Evolutionary conservation across 2,329 filamentous ascomycete species (phyloP), one percentile per base, ranked within the genome.

Genomic region (Cladosporium sp.): DNA sequence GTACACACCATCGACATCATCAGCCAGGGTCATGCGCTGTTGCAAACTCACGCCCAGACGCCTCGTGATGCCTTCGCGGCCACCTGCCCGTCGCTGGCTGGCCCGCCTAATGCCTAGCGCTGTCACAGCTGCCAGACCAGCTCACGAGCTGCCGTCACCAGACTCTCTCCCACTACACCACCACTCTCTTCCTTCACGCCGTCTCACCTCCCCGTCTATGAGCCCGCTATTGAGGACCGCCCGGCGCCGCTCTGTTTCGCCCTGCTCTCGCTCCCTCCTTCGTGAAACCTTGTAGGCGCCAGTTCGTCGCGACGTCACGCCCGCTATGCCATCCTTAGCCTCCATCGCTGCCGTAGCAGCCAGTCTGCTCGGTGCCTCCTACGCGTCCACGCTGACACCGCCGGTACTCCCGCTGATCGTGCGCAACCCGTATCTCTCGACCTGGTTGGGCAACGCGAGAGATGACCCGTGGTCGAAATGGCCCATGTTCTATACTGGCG

Each of bases 401-500:
- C 77, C 78, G 12, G 75, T 80, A 6, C 72, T 80, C 47, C 78
- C 78, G 13, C 71, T 80, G 61, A 74, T 79, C 58, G 78, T 80
- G 45, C 73, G 78, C 57, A 80, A 77, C 58, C 78, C 78, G 15
- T 80, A 80, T 64, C 68, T 80, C 56, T 79, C 76, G 57, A 78
- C 77, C 66, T 82, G 72, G 80, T 76, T 90, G 57, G 78, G 79
- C 48, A 80, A 83, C 71, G 89, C 90, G 39, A 81, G 91, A 64
- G 82, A 87, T 57, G 80, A 80, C 45, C 91, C 91, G 1, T 95
- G 90, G 90, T 81, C 84, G 55, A 82, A 84, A 74, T 96, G 91
- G 91, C 91, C 91, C 22, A 93, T 93, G 71, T 91, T 92, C 71
- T 92, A 86, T 80, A 89, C 87, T 6, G 88, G 89, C 34, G 78